These are phyloP conservation scores for Hyphopichia buzzinii DNA, from an alignment of 1,139 yeast genomes.

Conservation along the genomic window DNA sequence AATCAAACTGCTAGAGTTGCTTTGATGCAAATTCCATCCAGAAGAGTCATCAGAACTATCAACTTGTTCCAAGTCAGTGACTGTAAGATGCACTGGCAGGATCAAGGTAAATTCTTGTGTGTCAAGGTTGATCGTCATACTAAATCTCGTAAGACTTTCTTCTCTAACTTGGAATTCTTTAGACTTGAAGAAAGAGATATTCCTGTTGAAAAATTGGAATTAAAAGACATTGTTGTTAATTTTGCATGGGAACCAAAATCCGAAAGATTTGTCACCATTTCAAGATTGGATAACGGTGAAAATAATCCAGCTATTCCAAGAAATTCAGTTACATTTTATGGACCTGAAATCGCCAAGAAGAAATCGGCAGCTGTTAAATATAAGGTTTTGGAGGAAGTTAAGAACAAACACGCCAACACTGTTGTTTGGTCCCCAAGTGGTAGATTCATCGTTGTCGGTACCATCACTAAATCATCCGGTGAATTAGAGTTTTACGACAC, in stretches of 20 bases:
- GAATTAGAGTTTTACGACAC: slow-evolving; percentile 85
- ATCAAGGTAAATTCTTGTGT: slow-evolving; percentile 78
- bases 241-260: slow-evolving; percentile 97
- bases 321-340: slow-evolving; percentile 77
- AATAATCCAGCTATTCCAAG: slow-evolving; percentile 69
- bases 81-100: slow-evolving; percentile 94
- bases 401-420: slow-evolving; percentile 68
- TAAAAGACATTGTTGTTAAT: slow-evolving; percentile 83
- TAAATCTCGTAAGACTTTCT: slow-evolving; percentile 87
- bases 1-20: slow-evolving; percentile 97
- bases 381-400: slow-evolving; percentile 45
- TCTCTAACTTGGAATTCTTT: slow-evolving; percentile 92
- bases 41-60: slow-evolving; percentile 81
- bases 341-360: slow-evolving; percentile 88
- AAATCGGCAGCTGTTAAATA: slow-evolving; percentile 43
- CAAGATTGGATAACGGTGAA: slow-evolving; percentile 60
- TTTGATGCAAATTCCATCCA: slow-evolving; percentile 83
- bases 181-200: slow-evolving; percentile 82
- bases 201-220: slow-evolving; percentile 92
- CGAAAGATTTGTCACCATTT: slow-evolving; percentile 79
- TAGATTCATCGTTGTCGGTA: slow-evolving; percentile 78
- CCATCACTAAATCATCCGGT: slow-evolving; percentile 61
- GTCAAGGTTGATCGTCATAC: slow-evolving; percentile 97
- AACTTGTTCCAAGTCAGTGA: slow-evolving; percentile 93
- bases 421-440: slow-evolving; percentile 93